Evolutionary conservation across 495 filamentous ascomycete species (phyloP).

Genomic region (Corynascus novoguineensis): DNA sequence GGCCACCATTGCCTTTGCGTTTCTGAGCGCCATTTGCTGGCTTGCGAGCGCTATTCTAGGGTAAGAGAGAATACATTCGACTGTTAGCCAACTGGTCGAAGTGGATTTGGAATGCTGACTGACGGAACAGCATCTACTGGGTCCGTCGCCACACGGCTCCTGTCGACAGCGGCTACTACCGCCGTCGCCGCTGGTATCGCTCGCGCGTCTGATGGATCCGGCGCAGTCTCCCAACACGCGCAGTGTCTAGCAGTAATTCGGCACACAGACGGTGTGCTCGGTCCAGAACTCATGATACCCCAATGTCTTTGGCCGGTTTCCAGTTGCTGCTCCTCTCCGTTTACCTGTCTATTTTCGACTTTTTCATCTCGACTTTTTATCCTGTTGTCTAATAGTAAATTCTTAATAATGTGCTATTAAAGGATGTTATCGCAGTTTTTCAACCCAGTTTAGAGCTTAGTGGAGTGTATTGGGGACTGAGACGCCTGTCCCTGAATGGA

Average conservation of each 20-base stretch:
- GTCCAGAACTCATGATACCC: neutral
- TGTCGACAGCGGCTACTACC: conserved; percentile 18
- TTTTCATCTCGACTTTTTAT: neutral
- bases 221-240: too few relatives aligned
- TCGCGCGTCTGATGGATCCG: conserved; percentile 44
- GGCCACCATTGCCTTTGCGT: conserved; percentile 60
- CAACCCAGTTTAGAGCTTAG: too few relatives aligned
- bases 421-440: too few relatives aligned
- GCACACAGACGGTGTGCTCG: neutral
- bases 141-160: conserved; percentile 31
- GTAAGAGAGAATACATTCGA: conserved; percentile 13
- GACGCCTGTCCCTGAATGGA: too few relatives aligned
- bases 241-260: neutral
- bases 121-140: conserved; percentile 34
- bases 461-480: too few relatives aligned
- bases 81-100: neutral
- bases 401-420: too few relatives aligned
- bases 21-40: conserved; percentile 63
- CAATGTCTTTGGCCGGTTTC: neutral
- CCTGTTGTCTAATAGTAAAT: too few relatives aligned
- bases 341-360: too few relatives aligned
- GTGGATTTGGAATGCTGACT: conserved; percentile 2
- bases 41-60: conserved; percentile 53
- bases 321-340: neutral
- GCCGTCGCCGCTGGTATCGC: conserved; percentile 39